These are phyloP conservation scores for Carallia pectinifolia DNA, from an alignment of 345 rosid species.

Conservation along the genomic window DNA sequence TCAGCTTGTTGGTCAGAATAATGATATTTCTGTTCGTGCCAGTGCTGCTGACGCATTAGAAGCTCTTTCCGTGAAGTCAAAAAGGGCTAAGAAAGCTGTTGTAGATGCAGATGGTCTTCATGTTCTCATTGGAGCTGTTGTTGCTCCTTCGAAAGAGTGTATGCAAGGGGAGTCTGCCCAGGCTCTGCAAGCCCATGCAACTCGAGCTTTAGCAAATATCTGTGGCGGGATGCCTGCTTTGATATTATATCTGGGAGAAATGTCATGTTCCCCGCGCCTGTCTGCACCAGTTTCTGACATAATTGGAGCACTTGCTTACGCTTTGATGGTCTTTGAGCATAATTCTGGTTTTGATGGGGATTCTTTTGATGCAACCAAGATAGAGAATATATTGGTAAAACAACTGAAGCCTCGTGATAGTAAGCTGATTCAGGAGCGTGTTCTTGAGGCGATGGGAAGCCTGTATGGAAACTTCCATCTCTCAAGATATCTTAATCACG, in stretches of 20 bases:
- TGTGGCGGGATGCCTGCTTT: conserved; percentile 73
- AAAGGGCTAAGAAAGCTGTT: conserved; percentile 53
- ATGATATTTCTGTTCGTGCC: conserved; percentile 59
- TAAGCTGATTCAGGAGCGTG: conserved; percentile 71
- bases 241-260: conserved; percentile 59
- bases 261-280: conserved; percentile 69
- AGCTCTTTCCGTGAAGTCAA: conserved; percentile 68
- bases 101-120: conserved; percentile 63
- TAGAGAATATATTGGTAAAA: conserved; percentile 57
- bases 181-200: conserved; percentile 63
- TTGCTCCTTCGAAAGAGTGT: conserved; percentile 78
- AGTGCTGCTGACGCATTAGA: conserved; percentile 82
- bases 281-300: conserved; percentile 74
- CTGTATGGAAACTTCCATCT: conserved; percentile 68
- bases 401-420: conserved; percentile 66
- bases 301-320: conserved; percentile 82
- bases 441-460: conserved; percentile 91
- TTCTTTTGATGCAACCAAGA: conserved; percentile 51
- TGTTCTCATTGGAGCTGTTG: conserved; percentile 70
- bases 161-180: conserved; percentile 61
- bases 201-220: conserved; percentile 73
- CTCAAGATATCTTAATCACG: conserved; percentile 48
- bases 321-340: conserved; percentile 61
- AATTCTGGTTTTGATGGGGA: conserved; percentile 47
- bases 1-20: conserved; percentile 54